Base-by-base conservation (phyloP, 2,329 filamentous ascomycete species). In the Esteya vermicola region DNA sequence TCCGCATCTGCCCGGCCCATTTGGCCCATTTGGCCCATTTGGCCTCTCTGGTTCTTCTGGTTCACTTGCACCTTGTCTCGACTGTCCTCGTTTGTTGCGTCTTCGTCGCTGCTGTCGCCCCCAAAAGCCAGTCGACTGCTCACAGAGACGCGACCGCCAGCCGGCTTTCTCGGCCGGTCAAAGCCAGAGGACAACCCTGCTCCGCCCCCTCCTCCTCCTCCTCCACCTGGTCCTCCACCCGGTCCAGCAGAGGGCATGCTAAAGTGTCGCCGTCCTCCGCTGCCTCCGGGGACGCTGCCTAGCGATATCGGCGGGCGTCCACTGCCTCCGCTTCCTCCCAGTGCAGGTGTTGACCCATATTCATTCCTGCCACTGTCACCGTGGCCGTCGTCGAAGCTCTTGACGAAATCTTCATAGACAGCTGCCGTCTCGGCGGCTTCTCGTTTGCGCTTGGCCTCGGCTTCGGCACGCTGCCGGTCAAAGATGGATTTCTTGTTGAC, bases 361-460 rank as follows among this genome's bases (percentile, higher is more conserved):
- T 64, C 57, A 33, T 68, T 64, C 31, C 69, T 65, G 21, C 72
- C n/a, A n/a, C n/a, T 70, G 30, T 78, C 73, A 43, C 70, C 64
- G 33, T 72, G 70, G 28, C 78, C 74, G 45, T 71, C 65, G 38
- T 77, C 78, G 51, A 84, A 83, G 41, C 72, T 85, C 59, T 89
- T 89, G 42, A 91, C 75, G 49, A 94, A 94, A 48, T 89, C 85
- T 50, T 85, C 77, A 57, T 88, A 83, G 1, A 86, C 85, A 20
- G 85, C 85, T 19, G 82, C 84, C 7, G 84, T 93, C 61, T 94
- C 88, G 48, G 81, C 85, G 52, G 81, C 81, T 58, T 93, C 88
- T 49, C 85, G 74, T 50, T 75, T 71, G 43, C 83, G 78, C 62
- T 94, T 94, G 20, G 85, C 85, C 64, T 93, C 85, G 42, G 83